Evolutionary conservation across 495 filamentous ascomycete species (phyloP).

Genomic region (Talaromyces liani): DNA sequence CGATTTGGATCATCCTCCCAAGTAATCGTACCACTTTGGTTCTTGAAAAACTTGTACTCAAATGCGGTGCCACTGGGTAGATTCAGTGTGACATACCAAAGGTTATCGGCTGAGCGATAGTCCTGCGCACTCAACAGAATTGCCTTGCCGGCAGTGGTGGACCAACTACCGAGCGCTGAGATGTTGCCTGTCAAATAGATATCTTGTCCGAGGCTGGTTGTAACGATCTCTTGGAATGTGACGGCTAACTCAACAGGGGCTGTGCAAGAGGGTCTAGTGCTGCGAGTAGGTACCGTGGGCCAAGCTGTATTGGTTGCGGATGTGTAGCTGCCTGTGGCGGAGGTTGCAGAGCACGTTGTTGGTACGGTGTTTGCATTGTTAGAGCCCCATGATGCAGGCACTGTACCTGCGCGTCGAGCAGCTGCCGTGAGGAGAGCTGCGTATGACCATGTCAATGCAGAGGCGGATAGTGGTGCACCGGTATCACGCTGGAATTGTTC

Average conservation of each 20-base stretch:
- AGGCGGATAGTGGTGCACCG: constrained; percentile 43
- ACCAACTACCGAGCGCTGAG: constrained; percentile 46
- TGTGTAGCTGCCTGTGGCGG: constrained; percentile 16
- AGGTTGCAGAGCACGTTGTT: constrained; percentile 15
- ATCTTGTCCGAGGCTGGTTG: constrained; percentile 45
- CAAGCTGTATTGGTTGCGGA: constrained; percentile 11
- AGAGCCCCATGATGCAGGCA: constrained; percentile 18
- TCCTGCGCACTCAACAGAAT: constrained; percentile 41
- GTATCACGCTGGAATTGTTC: constrained; percentile 49
- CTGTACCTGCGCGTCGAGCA: constrained; percentile 15
- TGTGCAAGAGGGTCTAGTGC: constrained; percentile 1
- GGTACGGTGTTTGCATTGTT: constrained; percentile 14
- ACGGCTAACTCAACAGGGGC: constrained; percentile 1
- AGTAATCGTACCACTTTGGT: constrained; percentile 40
- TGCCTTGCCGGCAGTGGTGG: constrained; percentile 30
- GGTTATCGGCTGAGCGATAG: constrained; percentile 46
- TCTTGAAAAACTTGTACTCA: constrained; percentile 58
- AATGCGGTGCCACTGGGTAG: constrained; percentile 43
- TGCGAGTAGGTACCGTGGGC: constrained; percentile 3
- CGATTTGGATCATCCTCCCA: constrained; percentile 62
- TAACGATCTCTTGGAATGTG: constrained; percentile 44
- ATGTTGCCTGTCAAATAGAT: constrained; percentile 51
- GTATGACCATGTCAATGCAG: constrained; percentile 40
- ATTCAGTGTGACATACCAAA: constrained; percentile 44
- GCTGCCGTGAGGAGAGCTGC: constrained; percentile 38